These are phyloP conservation scores for Microsporum canis DNA, from an alignment of 2,329 filamentous ascomycete species.

Conservation along the genomic window DNA sequence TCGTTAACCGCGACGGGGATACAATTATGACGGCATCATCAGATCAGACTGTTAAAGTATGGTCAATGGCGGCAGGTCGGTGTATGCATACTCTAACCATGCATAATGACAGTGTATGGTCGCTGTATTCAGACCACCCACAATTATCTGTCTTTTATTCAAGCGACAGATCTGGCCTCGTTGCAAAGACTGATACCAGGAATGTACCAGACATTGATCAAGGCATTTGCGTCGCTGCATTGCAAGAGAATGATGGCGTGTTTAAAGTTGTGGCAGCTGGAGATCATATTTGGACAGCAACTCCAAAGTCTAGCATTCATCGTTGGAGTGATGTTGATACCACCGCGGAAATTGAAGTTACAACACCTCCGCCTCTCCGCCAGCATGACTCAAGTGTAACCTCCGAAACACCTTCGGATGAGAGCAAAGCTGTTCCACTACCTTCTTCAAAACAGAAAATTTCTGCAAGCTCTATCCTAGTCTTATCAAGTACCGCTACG, in stretches of 20 bases:
- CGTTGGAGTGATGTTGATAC: conserved; percentile 83
- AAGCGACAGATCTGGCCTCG: conserved; percentile 76
- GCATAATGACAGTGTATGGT: conserved; percentile 98
- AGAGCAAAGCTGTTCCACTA: background rate
- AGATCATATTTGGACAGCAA: conserved; percentile 80
- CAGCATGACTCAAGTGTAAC: conserved; percentile 38
- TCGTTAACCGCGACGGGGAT: conserved; percentile 79
- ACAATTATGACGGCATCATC: conserved; percentile 89
- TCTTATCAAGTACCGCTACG: conserved; percentile 70
- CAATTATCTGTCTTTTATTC: conserved; percentile 87
- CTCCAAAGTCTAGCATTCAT: conserved; percentile 82
- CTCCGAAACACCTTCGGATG: conserved; percentile 21
- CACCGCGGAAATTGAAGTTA: conserved; percentile 51
- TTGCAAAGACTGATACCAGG: conserved; percentile 92
- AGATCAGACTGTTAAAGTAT: conserved; percentile 94
- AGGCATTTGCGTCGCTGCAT: conserved; percentile 78
- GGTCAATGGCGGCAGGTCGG: conserved; percentile 87
- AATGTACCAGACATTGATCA: conserved; percentile 68
- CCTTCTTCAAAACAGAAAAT: conserved; percentile 43
- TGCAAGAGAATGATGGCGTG: conserved; percentile 72
- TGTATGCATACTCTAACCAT: conserved; percentile 98
- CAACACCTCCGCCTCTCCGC: conserved; percentile 44
- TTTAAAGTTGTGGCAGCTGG: conserved; percentile 51
- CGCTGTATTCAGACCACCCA: conserved; percentile 78
- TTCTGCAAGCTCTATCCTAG: conserved; percentile 63